These are phyloP conservation scores for Grigorovia humatica DNA, from an alignment of 805 yeast species.

Conservation along the genomic window DNA sequence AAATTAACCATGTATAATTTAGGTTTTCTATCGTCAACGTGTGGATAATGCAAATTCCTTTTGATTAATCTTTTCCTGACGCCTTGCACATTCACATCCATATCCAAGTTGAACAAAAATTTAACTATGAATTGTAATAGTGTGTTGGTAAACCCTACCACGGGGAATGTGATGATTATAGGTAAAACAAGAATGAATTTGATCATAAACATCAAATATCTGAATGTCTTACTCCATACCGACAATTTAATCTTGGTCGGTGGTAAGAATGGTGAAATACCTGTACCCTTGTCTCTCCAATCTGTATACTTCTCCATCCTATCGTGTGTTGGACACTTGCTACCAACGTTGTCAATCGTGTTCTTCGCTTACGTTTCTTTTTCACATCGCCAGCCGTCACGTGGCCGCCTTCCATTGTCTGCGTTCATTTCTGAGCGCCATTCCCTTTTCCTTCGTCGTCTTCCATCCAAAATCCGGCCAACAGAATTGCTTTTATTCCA, in stretches of 20 bases:
- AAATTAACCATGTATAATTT: conserved; percentile 39
- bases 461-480: neutral
- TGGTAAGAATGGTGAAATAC: conserved; percentile 85
- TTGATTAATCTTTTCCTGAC: conserved; percentile 30
- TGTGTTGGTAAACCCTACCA: conserved; percentile 4
- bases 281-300: conserved; percentile 86
- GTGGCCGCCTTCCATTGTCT: neutral
- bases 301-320: conserved; percentile 68
- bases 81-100: conserved; percentile 35
- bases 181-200: conserved; percentile 15
- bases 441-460: neutral
- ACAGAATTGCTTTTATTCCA: neutral
- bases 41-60: neutral
- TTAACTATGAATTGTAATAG: conserved; percentile 16
- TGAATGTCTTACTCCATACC: neutral
- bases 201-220: conserved; percentile 1
- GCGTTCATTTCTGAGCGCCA: neutral
- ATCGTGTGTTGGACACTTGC: no score
- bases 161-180: conserved; percentile 6
- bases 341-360: no score
- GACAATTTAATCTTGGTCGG: neutral
- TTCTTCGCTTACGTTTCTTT: neutral
- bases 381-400: neutral
- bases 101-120: conserved; percentile 29
- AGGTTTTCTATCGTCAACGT: neutral